Percentiles rank a stretch among this genome's conserved stretches.
These are phyloP conservation scores for Fraxinus latifolia DNA, from an alignment of 305 asterid species.

Conservation along the genomic window DNA sequence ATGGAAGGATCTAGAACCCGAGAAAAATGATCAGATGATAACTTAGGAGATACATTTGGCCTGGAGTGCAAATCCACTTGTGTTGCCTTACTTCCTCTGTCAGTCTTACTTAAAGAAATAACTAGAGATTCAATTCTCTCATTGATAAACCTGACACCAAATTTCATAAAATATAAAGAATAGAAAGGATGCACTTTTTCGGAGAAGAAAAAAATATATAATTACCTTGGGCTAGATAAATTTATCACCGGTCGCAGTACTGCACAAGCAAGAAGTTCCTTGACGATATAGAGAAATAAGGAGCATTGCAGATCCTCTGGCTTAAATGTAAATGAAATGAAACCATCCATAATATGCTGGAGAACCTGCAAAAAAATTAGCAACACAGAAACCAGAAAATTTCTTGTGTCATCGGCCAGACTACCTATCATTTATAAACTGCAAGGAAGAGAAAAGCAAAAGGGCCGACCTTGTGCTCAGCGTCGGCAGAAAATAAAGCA, in stretches of 20 bases:
- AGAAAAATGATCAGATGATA: slow-evolving; percentile 50
- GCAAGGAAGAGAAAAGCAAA: slow-evolving; percentile 19
- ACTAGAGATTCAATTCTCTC: slow-evolving; percentile 84
- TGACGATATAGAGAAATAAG: slow-evolving; percentile 59
- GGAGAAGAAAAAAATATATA: slow-evolving; percentile 18
- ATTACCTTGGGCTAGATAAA: slow-evolving; percentile 86
- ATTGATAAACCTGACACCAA: slow-evolving; percentile 77
- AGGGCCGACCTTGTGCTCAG: slow-evolving; percentile 88
- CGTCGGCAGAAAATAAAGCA: slow-evolving; percentile 84
- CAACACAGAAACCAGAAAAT: slow-evolving; percentile 23
- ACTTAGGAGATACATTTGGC: slow-evolving; percentile 41
- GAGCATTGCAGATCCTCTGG: slow-evolving; percentile 84
- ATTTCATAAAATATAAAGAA: slow-evolving; percentile 34
- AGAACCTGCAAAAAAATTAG: slow-evolving; percentile 61
- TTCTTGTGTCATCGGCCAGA: background rate
- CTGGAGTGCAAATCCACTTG: slow-evolving; percentile 41
- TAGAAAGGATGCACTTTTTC: slow-evolving; percentile 21
- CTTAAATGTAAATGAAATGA: slow-evolving; percentile 69
- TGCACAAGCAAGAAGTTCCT: slow-evolving; percentile 94
- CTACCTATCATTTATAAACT: slow-evolving; percentile 6
- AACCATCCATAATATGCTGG: slow-evolving; percentile 90
- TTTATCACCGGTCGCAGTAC: slow-evolving; percentile 90
- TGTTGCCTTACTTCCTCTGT: slow-evolving; percentile 47
- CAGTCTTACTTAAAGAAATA: slow-evolving; percentile 54
- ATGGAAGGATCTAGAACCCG: slow-evolving; percentile 63